A percentile compares a stretch with the other conserved stretches of the same genome.
Evolutionary conservation across 192 early-diverging fungal genomes (phyloP).

Genomic region (Obelidium mucronatum): DNA sequence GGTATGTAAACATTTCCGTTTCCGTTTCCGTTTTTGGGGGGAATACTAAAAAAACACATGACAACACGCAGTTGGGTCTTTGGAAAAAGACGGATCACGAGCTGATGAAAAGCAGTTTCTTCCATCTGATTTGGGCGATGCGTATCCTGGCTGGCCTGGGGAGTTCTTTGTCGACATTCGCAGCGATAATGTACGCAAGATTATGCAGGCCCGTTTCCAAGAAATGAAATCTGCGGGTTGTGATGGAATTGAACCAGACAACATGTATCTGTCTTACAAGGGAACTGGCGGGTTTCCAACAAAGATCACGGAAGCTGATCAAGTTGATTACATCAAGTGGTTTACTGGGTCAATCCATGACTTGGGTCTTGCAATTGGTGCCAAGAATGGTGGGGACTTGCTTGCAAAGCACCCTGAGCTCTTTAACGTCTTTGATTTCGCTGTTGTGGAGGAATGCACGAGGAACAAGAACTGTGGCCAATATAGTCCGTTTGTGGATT

Average conservation of each 20-base stretch:
- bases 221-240: slow-evolving; percentile 2
- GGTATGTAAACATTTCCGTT: too few relatives aligned
- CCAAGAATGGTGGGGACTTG: slow-evolving; percentile 16
- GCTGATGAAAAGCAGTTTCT: slow-evolving; percentile 23
- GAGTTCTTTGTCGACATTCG: slow-evolving; percentile 36
- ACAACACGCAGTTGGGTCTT: background rate
- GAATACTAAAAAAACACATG: too few relatives aligned
- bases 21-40: too few relatives aligned
- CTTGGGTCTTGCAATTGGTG: slow-evolving; percentile 26
- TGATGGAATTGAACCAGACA: slow-evolving; percentile 37
- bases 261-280: slow-evolving; percentile 27
- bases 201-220: slow-evolving; percentile 32
- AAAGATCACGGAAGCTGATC: slow-evolving; percentile 2
- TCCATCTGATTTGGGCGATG: slow-evolving; percentile 17
- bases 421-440: slow-evolving; percentile 12
- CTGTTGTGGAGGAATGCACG: slow-evolving; percentile 22
- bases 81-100: slow-evolving; percentile 8
- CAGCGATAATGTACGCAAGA: background rate
- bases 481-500: slow-evolving; percentile 11
- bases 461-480: background rate
- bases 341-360: slow-evolving; percentile 3
- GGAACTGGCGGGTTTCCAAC: slow-evolving; percentile 5
- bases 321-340: slow-evolving; percentile 10
- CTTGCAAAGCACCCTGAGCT: background rate
- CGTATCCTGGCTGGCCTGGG: slow-evolving; percentile 34